Evolutionary conservation across 1,139 yeast species (phyloP), one percentile per base, ranked within the genome.

Genomic region (Waltiozyma sp.): DNA sequence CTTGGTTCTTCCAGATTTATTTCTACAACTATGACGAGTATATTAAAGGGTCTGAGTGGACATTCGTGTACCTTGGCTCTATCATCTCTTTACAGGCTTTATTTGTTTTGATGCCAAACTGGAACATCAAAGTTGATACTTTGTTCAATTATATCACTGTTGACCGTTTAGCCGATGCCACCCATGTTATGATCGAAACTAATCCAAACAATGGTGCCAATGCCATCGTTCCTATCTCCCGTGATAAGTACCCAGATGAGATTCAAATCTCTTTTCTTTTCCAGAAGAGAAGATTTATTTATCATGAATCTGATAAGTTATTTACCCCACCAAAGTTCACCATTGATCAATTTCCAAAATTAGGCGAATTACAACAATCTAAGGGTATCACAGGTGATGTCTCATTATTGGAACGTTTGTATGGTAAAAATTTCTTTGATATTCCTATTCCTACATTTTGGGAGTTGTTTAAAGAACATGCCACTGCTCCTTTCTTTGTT

Each of bases 401-500:
- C 53, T 73, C 73, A 23, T 73, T 72, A 44, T 58, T 70, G 37
- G 64, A 61, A 42, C 75, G 89, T 57, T 67, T 75, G 47, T 91
- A 84, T 57, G 99, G 98, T 42, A 70, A 71, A 51, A 91, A 91
- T 66, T 74, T 74, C 54, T 91, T 91, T 59, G 98, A 91, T 59
- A 91, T 91, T 51, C 98, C 98, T 34, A 75, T 93, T 43, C 99
- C 98, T 40, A 78, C 95, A 1, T 89, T 91, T 57, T 53, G 74
- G 49, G 98, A 91, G 62, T 72, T 91, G 57, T 91, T 91, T 69
- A 83, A 87, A 61, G 98, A 91, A 64, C 98, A 91, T 62, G 98
- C 97, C 7, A 94, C 93, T 40, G 97, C 98, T 13, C 99, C 99
- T 11, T 86, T 93, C 63, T 91, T 91, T 57, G 96, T 91, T 28